Percentiles rank a stretch among this genome's conserved stretches.
Conservation (phyloP, 345 rosid species). For the Moricandia moricandioides region DNA sequence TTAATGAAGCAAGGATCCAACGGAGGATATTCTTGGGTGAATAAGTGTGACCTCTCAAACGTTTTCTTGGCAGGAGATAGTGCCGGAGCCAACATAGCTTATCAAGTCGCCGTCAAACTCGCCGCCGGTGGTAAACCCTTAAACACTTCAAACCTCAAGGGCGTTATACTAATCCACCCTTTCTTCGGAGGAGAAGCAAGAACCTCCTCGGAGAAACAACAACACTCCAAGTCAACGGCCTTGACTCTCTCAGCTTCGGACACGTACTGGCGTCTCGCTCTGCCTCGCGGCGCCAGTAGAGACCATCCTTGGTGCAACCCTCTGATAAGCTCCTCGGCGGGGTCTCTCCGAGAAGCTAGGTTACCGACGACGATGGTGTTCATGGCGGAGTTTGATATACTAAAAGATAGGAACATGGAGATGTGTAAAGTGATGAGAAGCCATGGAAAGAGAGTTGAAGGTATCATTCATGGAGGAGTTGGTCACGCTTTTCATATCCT, state of each 20-base stretch:
- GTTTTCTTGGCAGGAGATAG: slow-evolving; percentile 70
- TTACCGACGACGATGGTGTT: slow-evolving; percentile 50
- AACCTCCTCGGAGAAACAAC: slow-evolving; percentile 51
- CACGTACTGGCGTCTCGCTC: slow-evolving; percentile 74
- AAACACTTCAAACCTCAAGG: slow-evolving; percentile 38
- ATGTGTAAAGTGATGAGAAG: slow-evolving; percentile 49
- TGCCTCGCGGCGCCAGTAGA: slow-evolving; percentile 61
- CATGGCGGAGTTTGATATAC: slow-evolving; percentile 63
- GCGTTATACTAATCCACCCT: slow-evolving; percentile 59
- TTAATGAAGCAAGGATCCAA: slow-evolving; percentile 41
- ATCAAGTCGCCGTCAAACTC: slow-evolving; percentile 43
- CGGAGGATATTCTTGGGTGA: slow-evolving; percentile 51
- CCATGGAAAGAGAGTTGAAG: slow-evolving; percentile 58
- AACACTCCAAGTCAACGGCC: slow-evolving; percentile 47
- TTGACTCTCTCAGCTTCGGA: slow-evolving; percentile 61
- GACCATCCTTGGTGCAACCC: slow-evolving; percentile 92
- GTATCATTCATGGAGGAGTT: slow-evolving; percentile 56
- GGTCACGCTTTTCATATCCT: slow-evolving; percentile 78
- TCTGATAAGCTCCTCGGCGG: slow-evolving; percentile 9
- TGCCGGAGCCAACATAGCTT: slow-evolving; percentile 70
- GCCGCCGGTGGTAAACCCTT: not conserved
- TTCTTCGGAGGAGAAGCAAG: slow-evolving; percentile 70
- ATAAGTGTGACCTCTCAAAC: slow-evolving; percentile 44
- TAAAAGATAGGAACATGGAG: slow-evolving; percentile 59
- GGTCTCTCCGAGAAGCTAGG: not conserved